Evolutionary conservation across 768 basidiomycete species (phyloP).

Genomic region (Megacollybia marginata): DNA sequence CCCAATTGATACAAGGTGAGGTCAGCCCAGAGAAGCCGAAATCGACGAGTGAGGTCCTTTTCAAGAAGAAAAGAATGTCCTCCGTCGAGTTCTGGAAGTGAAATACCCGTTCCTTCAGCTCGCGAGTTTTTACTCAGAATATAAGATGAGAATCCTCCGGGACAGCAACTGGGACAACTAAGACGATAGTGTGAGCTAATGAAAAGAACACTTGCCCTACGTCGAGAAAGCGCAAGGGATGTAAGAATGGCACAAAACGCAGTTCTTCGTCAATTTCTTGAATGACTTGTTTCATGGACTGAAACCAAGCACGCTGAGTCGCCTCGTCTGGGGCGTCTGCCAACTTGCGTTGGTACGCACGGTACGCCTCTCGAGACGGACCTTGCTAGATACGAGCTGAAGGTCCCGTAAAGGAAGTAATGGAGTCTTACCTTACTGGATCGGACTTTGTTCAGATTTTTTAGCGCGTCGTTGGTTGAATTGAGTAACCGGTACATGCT

Average conservation of each 20-base stretch:
- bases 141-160: constrained; percentile 24
- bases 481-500: no score
- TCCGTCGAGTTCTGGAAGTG: constrained; percentile 14
- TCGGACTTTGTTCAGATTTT: no score
- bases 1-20: constrained; percentile 12
- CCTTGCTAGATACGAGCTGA: background rate
- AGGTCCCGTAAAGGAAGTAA: background rate
- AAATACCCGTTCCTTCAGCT: constrained; percentile 20
- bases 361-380: background rate
- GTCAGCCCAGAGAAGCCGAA: constrained; percentile 13
- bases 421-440: no score
- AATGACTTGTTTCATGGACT: constrained; percentile 13
- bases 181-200: background rate
- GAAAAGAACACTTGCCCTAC: constrained; percentile 12
- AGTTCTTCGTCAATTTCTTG: constrained; percentile 14
- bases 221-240: constrained; percentile 15
- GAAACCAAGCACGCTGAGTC: constrained; percentile 1
- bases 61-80: constrained; percentile 17
- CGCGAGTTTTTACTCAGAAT: constrained; percentile 16
- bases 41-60: constrained; percentile 10
- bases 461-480: no score
- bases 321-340: background rate
- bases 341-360: background rate
- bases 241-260: constrained; percentile 5
- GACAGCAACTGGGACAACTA: constrained; percentile 16